Evolutionary conservation across 805 yeast genomes (phyloP).

Genomic region (Grigorovia transvaalensis): DNA sequence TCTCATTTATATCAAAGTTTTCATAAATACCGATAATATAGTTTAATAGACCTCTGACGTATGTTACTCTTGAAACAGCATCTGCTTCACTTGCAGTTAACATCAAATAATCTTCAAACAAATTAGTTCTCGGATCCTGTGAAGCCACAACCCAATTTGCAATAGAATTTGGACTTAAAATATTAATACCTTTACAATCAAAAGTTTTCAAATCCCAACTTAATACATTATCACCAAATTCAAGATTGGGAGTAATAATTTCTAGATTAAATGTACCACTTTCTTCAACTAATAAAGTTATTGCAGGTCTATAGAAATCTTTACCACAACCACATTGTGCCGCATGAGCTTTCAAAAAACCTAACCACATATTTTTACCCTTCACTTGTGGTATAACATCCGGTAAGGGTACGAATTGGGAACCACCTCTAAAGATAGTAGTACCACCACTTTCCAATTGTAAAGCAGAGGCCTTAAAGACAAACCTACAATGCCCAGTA

Average conservation of each 20-base stretch:
- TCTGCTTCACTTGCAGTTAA: constrained; percentile 34
- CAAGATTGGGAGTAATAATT: constrained; percentile 9
- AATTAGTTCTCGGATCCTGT: constrained; percentile 8
- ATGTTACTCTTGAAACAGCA: constrained; percentile 27
- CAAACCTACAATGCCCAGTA: constrained; percentile 13
- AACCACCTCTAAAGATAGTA: constrained; percentile 13
- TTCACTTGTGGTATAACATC: constrained; percentile 8
- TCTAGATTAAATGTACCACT: constrained; percentile 13
- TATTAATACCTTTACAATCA: constrained; percentile 5
- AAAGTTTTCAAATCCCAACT: constrained; percentile 10
- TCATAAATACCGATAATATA: constrained; percentile 28
- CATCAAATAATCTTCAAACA: constrained; percentile 30
- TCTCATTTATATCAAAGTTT: background rate
- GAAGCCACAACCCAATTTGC: constrained; percentile 11
- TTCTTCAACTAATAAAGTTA: constrained; percentile 9
- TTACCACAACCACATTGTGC: constrained; percentile 14
- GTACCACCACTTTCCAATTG: constrained; percentile 6
- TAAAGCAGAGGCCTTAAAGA: constrained; percentile 9
- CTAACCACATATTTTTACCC: constrained; percentile 14
- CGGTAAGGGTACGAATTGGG: constrained; percentile 12
- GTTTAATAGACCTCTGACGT: constrained; percentile 30
- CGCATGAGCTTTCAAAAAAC: constrained; percentile 13
- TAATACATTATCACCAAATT: constrained; percentile 9
- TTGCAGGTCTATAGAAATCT: constrained; percentile 12
- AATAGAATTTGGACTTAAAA: constrained; percentile 9